Percentiles rank a stretch among this genome's conserved stretches.
These are phyloP conservation scores for Boletus pseudopeckii DNA, from an alignment of 768 basidiomycete genomes.

Conservation along the genomic window DNA sequence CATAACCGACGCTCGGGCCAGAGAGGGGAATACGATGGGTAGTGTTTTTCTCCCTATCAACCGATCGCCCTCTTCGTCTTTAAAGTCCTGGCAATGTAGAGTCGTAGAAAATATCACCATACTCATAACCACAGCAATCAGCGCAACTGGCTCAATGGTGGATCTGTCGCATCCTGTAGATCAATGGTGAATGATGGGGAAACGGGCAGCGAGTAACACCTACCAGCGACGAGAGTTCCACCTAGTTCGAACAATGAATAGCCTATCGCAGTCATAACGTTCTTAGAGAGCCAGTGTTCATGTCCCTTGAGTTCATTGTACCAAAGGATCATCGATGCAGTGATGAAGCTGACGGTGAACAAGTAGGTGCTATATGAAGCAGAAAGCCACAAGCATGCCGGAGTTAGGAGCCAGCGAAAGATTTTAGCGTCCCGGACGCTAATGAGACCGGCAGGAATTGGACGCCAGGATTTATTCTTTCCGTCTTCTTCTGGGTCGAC, in stretches of 20 bases:
- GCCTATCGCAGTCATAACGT: slow-evolving; percentile 35
- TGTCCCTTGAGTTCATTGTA: slow-evolving; percentile 38
- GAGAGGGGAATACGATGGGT: slow-evolving; percentile 41
- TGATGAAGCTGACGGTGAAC: slow-evolving; percentile 32
- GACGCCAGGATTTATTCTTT: slow-evolving; percentile 43
- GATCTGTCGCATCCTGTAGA: slow-evolving; percentile 23
- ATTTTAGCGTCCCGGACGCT: slow-evolving; percentile 33
- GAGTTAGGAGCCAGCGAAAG: slow-evolving; percentile 36
- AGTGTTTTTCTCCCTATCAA: slow-evolving; percentile 39
- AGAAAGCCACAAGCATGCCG: slow-evolving; percentile 36
- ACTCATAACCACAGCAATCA: slow-evolving; percentile 32
- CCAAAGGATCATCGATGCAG: slow-evolving; percentile 27
- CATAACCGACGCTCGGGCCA: slow-evolving; percentile 26
- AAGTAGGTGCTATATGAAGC: slow-evolving; percentile 32
- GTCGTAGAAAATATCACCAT: slow-evolving; percentile 36
- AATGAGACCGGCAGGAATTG: slow-evolving; percentile 44
- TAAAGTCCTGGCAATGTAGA: slow-evolving; percentile 34
- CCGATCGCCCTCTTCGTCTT: slow-evolving; percentile 43
- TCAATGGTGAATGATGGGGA: not conserved
- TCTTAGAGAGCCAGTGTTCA: slow-evolving; percentile 33
- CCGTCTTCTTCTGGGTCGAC: slow-evolving; percentile 41
- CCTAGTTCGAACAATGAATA: slow-evolving; percentile 38
- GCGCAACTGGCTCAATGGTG: slow-evolving; percentile 21
- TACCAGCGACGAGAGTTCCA: slow-evolving; percentile 36
- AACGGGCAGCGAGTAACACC: not conserved